Conservation (phyloP, 768 basidiomycete species). For the Pleurotus ostreatus region DNA sequence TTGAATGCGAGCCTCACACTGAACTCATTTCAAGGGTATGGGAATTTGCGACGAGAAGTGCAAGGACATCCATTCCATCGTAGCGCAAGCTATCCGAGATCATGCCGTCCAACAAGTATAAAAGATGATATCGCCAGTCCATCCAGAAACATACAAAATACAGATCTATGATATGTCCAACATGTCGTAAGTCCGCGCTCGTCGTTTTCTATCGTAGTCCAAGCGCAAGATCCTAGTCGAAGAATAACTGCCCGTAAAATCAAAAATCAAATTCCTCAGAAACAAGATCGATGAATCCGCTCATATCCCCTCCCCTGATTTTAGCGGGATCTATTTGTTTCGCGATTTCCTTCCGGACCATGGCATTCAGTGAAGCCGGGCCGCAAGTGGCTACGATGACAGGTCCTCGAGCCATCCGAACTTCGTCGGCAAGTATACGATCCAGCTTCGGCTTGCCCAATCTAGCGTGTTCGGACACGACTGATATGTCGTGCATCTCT, state of each 20-base stretch:
- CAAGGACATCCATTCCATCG: constrained; percentile 70
- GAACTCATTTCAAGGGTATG: constrained; percentile 47
- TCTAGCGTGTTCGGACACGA: constrained; percentile 59
- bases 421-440: constrained; percentile 61
- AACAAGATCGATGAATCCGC: constrained; percentile 55
- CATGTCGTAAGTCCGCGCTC: too few relatives aligned
- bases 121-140: neutral
- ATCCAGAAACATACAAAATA: neutral
- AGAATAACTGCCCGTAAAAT: constrained; percentile 10
- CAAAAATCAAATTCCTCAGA: constrained; percentile 68
- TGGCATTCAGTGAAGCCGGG: constrained; percentile 62
- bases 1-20: too few relatives aligned
- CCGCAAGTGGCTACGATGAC: constrained; percentile 78
- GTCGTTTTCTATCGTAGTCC: too few relatives aligned
- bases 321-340: constrained; percentile 53
- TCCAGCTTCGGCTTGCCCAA: constrained; percentile 66
- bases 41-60: constrained; percentile 67
- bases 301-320: constrained; percentile 50
- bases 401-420: constrained; percentile 47
- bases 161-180: too few relatives aligned
- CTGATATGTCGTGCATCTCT: constrained; percentile 56
- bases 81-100: constrained; percentile 66
- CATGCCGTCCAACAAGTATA: constrained; percentile 16
- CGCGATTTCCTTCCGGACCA: constrained; percentile 64
- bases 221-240: too few relatives aligned